phyloP scores from a whole-genome alignment of 768 basidiomycete species.

The Stropharia rugosoannulata region DNA sequence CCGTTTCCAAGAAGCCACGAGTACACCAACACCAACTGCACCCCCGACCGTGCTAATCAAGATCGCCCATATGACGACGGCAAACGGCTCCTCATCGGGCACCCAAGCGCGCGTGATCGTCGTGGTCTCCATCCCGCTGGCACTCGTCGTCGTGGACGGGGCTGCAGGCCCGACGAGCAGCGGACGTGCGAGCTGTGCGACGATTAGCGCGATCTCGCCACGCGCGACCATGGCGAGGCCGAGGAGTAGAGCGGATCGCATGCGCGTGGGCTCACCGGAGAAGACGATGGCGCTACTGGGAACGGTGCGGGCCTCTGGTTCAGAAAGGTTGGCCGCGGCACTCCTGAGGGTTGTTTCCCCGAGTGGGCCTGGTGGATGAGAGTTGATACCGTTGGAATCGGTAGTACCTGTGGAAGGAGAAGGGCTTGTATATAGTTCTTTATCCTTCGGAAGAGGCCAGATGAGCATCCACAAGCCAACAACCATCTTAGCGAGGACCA shows the following conservation, averaged over 20 bases:
- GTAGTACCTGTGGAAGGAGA: too few species aligned
- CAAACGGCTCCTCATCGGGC: constrained; percentile 40
- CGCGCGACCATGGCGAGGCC: constrained; percentile 64
- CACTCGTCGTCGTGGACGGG: neutral
- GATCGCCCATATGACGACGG: constrained; percentile 59
- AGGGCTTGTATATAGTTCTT: too few species aligned
- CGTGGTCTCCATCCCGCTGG: neutral
- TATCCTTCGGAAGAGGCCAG: constrained; percentile 23
- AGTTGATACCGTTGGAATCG: too few species aligned
- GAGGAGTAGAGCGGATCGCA: constrained; percentile 37
- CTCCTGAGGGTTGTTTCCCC: too few species aligned
- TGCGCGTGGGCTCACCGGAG: constrained; percentile 12
- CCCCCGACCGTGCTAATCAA: constrained; percentile 54
- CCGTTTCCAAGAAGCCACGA: constrained; percentile 18
- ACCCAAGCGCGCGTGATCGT: neutral
- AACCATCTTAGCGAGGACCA: constrained; percentile 51
- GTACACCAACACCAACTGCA: constrained; percentile 30
- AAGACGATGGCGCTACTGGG: neutral
- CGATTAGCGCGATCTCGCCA: constrained; percentile 67
- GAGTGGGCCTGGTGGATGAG: too few species aligned
- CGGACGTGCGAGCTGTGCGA: constrained; percentile 44
- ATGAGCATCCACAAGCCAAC: constrained; percentile 46
- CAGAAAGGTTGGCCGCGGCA: too few species aligned
- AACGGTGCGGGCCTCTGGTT: neutral
- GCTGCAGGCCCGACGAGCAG: constrained; percentile 18